These are phyloP conservation scores for Sphaerobolus stellatus DNA, from an alignment of 1,284 basidiomycete species.

Conservation along the genomic window DNA sequence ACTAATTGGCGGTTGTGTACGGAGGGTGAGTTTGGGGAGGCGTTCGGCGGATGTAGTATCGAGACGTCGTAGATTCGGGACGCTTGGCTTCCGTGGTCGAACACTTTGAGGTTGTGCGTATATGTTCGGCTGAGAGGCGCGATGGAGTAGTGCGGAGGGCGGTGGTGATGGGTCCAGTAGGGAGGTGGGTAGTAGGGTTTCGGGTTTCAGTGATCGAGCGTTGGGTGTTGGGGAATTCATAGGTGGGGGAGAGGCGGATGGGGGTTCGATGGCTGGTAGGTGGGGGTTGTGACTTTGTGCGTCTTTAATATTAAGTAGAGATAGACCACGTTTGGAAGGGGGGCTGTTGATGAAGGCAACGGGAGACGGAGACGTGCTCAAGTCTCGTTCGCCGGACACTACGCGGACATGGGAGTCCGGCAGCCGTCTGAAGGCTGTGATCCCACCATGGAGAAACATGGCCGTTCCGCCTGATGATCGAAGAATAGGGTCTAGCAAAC, in stretches of 20 bases:
- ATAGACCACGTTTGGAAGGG: conserved; percentile 45
- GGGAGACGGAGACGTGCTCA: conserved; percentile 12
- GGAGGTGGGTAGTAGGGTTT: conserved; percentile 41
- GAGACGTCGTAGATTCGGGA: conserved; percentile 56
- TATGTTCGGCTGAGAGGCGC: conserved; percentile 52
- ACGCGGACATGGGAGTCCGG: conserved; percentile 52
- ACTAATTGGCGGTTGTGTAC: conserved; percentile 32
- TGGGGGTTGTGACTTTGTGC: conserved; percentile 45
- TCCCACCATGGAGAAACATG: conserved; percentile 69
- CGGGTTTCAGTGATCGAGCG: conserved; percentile 2
- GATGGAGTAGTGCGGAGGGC: conserved; percentile 32
- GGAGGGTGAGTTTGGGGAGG: conserved; percentile 59
- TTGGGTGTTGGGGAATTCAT: conserved; percentile 13
- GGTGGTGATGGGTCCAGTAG: conserved; percentile 55
- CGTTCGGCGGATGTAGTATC: conserved; percentile 59
- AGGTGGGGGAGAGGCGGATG: conserved; percentile 33
- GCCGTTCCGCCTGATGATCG: conserved; percentile 44
- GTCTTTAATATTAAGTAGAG: conserved; percentile 63
- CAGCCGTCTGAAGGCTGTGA: conserved; percentile 57
- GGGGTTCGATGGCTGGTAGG: conserved; percentile 57
- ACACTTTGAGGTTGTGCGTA: conserved; percentile 44
- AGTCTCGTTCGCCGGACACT: conserved; percentile 41
- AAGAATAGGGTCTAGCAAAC: conserved; percentile 55
- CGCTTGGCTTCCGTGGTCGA: conserved; percentile 53
- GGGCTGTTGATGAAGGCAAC: conserved; percentile 13